Percentiles rank a stretch among this genome's conserved stretches.
These are phyloP conservation scores for Neurospora sp. DNA, from an alignment of 495 filamentous ascomycete species.

Conservation along the genomic window DNA sequence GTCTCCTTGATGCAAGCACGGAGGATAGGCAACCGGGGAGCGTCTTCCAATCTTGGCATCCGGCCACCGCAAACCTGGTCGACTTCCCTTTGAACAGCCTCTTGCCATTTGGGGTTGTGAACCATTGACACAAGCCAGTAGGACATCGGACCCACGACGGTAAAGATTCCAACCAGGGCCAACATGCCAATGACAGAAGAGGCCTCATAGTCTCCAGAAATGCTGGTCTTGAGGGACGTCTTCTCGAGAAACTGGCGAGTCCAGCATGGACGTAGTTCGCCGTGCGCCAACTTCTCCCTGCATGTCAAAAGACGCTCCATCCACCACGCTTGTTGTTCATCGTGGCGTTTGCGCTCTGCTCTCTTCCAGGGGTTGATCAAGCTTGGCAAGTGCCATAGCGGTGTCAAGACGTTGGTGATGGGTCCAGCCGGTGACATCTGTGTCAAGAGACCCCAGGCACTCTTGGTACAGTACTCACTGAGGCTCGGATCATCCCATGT, in stretches of 20 bases:
- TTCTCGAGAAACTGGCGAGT: conserved; percentile 28
- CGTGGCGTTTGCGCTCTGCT: conserved; percentile 30
- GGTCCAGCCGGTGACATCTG: conserved; percentile 37
- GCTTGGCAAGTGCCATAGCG: conserved; percentile 29
- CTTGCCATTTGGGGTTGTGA: conserved; percentile 32
- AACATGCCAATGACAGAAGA: conserved; percentile 33
- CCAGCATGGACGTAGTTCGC: conserved; percentile 26
- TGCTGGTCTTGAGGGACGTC: conserved; percentile 22
- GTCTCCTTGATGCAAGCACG: conserved; percentile 40
- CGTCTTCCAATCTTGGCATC: conserved; percentile 34
- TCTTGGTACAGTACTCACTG: conserved; percentile 26
- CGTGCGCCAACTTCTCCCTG: conserved; percentile 13
- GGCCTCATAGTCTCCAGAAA: conserved; percentile 31
- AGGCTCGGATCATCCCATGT: conserved; percentile 29
- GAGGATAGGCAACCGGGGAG: conserved; percentile 32
- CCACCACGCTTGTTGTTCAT: conserved; percentile 33
- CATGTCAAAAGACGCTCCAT: conserved; percentile 18
- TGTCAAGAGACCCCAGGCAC: conserved; percentile 28
- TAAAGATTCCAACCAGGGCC: conserved; percentile 35
- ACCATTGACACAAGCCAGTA: conserved; percentile 34
- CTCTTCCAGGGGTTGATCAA: conserved; percentile 32
- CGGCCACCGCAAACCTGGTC: conserved; percentile 36
- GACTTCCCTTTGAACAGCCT: conserved; percentile 39
- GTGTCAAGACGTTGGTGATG: conserved; percentile 34
- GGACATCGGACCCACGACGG: conserved; percentile 30